Evolutionary conservation across 2,329 filamentous ascomycete genomes (phyloP).

Genomic region (Hymenoscyphus repandus): DNA sequence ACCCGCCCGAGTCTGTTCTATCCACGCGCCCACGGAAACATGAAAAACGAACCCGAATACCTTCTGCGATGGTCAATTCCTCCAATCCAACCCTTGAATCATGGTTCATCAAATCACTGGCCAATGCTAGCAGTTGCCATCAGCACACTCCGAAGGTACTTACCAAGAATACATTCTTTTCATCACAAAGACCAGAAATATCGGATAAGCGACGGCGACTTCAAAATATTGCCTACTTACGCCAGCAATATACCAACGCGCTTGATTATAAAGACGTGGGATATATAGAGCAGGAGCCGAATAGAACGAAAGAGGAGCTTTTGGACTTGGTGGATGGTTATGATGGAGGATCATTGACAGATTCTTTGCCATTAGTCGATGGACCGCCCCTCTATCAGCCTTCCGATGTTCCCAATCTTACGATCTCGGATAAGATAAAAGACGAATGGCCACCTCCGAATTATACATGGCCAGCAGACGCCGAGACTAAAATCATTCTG

Average conservation of each 20-base stretch:
- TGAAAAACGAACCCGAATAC: not conserved
- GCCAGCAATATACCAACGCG: conserved; percentile 14
- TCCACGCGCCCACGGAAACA: conserved; percentile 5
- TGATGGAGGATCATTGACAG: conserved; percentile 43
- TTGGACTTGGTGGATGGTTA: conserved; percentile 48
- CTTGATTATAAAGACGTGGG: not conserved
- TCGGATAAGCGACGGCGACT: conserved; percentile 4
- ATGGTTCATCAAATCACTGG: conserved; percentile 32
- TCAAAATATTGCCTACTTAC: conserved; percentile 8
- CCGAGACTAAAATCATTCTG: conserved; percentile 24
- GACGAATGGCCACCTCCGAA: conserved; percentile 36
- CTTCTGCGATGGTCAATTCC: conserved; percentile 10
- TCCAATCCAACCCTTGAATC: conserved; percentile 23
- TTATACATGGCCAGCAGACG: conserved; percentile 27
- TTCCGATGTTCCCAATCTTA: conserved; percentile 43
- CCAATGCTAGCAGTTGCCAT: conserved; percentile 26
- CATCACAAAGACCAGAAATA: conserved; percentile 16
- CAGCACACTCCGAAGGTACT: conserved; percentile 20
- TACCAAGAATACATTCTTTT: conserved; percentile 16
- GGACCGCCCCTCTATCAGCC: conserved; percentile 50
- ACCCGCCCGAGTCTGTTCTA: conserved; percentile 18
- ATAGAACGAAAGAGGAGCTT: conserved; percentile 40
- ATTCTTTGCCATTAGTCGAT: conserved; percentile 46
- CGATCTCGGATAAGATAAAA: conserved; percentile 44
- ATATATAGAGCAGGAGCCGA: conserved; percentile 8